A percentile compares a stretch with the other conserved stretches of the same genome.
Conservation (phyloP, 192 early-diverging fungal genomes). For the Gamsiella multidivaricata region DNA sequence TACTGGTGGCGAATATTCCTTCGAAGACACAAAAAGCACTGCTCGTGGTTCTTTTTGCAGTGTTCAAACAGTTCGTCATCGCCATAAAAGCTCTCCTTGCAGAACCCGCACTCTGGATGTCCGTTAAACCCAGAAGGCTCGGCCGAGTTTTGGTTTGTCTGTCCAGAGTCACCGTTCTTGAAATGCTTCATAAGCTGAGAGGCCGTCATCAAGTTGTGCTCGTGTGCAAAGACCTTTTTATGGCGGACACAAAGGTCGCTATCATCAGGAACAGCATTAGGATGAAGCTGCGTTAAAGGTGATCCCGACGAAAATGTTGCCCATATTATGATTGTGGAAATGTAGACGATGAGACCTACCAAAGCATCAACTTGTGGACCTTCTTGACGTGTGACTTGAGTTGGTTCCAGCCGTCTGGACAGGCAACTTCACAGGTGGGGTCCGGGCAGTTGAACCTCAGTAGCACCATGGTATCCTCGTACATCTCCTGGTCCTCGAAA, state of each 20-base stretch:
- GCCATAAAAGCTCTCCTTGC: constrained; percentile 83
- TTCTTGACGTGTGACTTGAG: constrained; percentile 85
- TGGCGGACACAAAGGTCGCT: constrained; percentile 89
- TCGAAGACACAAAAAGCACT: constrained; percentile 89
- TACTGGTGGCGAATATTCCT: constrained; percentile 85
- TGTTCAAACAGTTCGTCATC: constrained; percentile 96
- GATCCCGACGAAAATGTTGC: background rate
- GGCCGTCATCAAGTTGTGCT: constrained; percentile 87
- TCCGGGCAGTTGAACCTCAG: constrained; percentile 92
- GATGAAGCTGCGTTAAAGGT: background rate
- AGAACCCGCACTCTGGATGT: constrained; percentile 94
- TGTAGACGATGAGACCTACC: constrained; percentile 75
- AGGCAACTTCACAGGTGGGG: constrained; percentile 77
- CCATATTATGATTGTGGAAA: no score
- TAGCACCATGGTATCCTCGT: constrained; percentile 76
- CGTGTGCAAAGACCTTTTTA: constrained; percentile 95
- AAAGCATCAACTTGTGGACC: constrained; percentile 80
- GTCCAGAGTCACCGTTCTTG: constrained; percentile 69
- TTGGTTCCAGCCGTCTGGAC: constrained; percentile 83
- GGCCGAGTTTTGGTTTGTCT: constrained; percentile 56
- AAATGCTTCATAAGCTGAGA: constrained; percentile 83
- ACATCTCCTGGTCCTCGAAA: constrained; percentile 82
- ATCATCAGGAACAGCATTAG: constrained; percentile 13
- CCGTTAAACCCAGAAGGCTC: constrained; percentile 77
- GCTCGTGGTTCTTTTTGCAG: constrained; percentile 92